Percentiles rank a stretch among this genome's conserved stretches.
Conservation (phyloP, 2,329 filamentous ascomycete species). For the Dactylonectria estremocensis region DNA sequence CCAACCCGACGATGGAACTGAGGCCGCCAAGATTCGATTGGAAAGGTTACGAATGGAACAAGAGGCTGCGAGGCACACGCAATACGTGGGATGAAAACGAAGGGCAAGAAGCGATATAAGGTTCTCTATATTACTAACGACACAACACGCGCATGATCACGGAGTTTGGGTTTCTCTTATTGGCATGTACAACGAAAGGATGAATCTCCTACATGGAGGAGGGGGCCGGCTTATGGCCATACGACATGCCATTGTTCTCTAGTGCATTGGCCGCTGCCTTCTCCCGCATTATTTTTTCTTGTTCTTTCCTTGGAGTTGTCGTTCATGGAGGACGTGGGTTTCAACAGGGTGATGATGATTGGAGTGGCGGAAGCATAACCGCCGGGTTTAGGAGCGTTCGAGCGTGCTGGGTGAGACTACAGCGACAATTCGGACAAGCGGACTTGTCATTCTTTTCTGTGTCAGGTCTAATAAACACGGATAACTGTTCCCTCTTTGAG, state of each 20-base stretch:
- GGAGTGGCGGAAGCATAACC: constrained; percentile 41
- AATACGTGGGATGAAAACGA: constrained; percentile 47
- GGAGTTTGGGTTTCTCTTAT: constrained; percentile 48
- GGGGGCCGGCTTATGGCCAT: constrained; percentile 41
- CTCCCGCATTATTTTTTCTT: constrained; percentile 34
- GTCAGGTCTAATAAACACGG: constrained; percentile 51
- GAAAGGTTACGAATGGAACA: constrained; percentile 65
- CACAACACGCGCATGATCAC: constrained; percentile 51
- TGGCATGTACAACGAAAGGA: constrained; percentile 46
- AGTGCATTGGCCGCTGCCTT: constrained; percentile 47
- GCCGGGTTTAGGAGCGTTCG: constrained; percentile 37
- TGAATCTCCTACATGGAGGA: constrained; percentile 30
- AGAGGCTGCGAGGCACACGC: constrained; percentile 47
- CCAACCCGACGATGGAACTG: constrained; percentile 76
- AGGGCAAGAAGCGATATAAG: constrained; percentile 27
- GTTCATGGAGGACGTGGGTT: constrained; percentile 42
- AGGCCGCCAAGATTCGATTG: constrained; percentile 75
- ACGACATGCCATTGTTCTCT: constrained; percentile 50
- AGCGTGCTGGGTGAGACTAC: constrained; percentile 37
- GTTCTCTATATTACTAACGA: constrained; percentile 46
- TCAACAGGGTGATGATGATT: constrained; percentile 41
- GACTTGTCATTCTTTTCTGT: constrained; percentile 48
- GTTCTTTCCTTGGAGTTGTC: constrained; percentile 40
- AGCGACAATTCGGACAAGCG: constrained; percentile 43
- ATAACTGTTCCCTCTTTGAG: constrained; percentile 47